Percentiles rank a stretch among this genome's conserved stretches.
These are phyloP conservation scores for Globisporangium apiculatum DNA, from an alignment of 352 stramenopile genomes.

Conservation along the genomic window DNA sequence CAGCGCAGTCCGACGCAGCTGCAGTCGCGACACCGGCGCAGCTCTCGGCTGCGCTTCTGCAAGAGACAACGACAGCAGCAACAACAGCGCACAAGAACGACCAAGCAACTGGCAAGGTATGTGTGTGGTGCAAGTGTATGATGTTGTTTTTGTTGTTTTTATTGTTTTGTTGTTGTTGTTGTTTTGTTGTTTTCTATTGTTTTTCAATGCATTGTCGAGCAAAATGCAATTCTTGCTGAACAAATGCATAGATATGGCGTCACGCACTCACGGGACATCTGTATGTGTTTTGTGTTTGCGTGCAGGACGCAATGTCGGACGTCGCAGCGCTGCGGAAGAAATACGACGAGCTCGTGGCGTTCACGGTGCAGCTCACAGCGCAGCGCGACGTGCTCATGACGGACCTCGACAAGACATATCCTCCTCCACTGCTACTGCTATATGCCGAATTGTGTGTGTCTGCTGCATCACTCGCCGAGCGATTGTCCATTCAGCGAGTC, in stretches of 20 bases:
- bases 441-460: too few relatives aligned
- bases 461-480: too few relatives aligned
- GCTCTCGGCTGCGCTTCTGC: constrained; percentile 52
- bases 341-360: constrained; percentile 87
- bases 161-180: too few relatives aligned
- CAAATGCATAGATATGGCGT: neutral
- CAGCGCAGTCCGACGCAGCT: too few relatives aligned
- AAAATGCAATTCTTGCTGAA: too few relatives aligned
- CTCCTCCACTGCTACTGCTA: constrained; percentile 1
- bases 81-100: constrained; percentile 4
- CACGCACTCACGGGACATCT: neutral
- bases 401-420: constrained; percentile 71
- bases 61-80: constrained; percentile 18
- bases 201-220: too few relatives aligned
- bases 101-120: constrained; percentile 11
- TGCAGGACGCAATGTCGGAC: constrained; percentile 48
- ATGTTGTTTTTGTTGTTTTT: neutral
- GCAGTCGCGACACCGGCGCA: constrained; percentile 40
- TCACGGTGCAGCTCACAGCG: constrained; percentile 83
- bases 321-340: constrained; percentile 76
- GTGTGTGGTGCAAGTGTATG: constrained; percentile 4
- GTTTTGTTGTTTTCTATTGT: too few relatives aligned
- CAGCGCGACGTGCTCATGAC: constrained; percentile 81
- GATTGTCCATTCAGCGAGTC: too few relatives aligned
- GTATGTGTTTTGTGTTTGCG: neutral